Evolutionary conservation across 2,329 filamentous ascomycete species (phyloP).

Genomic region (Colletotrichum agaves): DNA sequence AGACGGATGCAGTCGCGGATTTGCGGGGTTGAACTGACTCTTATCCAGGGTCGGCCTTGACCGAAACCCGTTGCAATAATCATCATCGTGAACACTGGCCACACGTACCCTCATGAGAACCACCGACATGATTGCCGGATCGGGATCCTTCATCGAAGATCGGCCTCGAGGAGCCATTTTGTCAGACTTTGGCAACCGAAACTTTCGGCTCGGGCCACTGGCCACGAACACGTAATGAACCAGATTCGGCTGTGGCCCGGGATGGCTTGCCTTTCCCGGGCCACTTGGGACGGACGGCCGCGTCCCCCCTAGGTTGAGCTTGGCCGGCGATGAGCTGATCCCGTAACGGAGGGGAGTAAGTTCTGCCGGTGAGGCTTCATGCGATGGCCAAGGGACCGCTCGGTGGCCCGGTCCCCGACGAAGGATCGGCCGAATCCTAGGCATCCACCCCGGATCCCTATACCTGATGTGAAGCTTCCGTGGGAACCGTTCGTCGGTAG

Average conservation of each 20-base stretch:
- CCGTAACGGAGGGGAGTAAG: not conserved
- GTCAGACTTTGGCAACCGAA: not conserved
- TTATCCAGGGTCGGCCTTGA: not conserved
- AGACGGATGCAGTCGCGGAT: not conserved
- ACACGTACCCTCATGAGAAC: not conserved
- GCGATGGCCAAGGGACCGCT: not conserved
- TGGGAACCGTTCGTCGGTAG: slow-evolving; percentile 9
- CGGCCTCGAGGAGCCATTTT: not conserved
- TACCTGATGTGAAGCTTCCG: not conserved
- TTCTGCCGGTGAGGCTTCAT: not conserved
- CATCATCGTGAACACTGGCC: not conserved
- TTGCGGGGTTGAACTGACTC: not conserved
- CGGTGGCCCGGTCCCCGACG: not conserved
- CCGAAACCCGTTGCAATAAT: not conserved
- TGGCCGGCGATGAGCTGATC: not conserved
- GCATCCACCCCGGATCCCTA: not conserved
- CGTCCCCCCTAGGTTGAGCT: not conserved
- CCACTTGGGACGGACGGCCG: slow-evolving; percentile 17
- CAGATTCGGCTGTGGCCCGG: not conserved
- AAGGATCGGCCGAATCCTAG: slow-evolving; percentile 1
- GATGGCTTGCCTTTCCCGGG: slow-evolving; percentile 1
- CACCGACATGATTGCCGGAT: not conserved
- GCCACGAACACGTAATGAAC: slow-evolving; percentile 2
- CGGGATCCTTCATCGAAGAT: not conserved
- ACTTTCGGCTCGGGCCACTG: slow-evolving; percentile 29